phyloP scores from a whole-genome alignment of 305 asterid genomes.

The Solanum hybrid region DNA sequence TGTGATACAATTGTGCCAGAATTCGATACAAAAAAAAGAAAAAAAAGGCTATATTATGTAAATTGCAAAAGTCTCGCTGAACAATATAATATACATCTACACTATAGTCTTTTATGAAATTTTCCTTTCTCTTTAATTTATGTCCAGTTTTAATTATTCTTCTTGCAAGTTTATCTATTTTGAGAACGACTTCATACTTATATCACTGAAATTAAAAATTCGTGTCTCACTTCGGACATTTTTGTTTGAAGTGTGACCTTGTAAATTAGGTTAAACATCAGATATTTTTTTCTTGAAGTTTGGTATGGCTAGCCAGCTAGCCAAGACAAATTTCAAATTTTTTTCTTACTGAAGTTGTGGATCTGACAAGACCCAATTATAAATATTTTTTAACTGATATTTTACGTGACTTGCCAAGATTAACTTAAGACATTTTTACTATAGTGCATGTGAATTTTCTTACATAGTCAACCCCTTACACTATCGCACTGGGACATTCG shows the following conservation, averaged over 20 bases:
- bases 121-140: neutral
- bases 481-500: neutral
- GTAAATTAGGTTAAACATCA: neutral
- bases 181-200: neutral
- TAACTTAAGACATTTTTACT: neutral
- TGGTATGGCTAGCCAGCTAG: neutral
- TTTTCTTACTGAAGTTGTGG: neutral
- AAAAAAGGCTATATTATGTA: neutral
- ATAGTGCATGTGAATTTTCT: neutral
- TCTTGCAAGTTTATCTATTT: neutral
- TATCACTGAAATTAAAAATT: neutral
- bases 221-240: neutral
- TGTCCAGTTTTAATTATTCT: neutral
- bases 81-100: too few species aligned
- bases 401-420: neutral
- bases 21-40: too few species aligned
- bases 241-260: neutral
- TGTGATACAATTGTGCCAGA: neutral
- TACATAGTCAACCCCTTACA: neutral
- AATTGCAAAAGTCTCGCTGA: neutral
- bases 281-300: neutral
- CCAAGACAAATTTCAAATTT: neutral
- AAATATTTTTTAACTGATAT: too few species aligned
- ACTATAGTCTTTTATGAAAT: neutral
- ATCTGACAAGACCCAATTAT: neutral